Evolutionary conservation across 352 stramenopile species (phyloP).

Genomic region (Pythium graminicola): DNA sequence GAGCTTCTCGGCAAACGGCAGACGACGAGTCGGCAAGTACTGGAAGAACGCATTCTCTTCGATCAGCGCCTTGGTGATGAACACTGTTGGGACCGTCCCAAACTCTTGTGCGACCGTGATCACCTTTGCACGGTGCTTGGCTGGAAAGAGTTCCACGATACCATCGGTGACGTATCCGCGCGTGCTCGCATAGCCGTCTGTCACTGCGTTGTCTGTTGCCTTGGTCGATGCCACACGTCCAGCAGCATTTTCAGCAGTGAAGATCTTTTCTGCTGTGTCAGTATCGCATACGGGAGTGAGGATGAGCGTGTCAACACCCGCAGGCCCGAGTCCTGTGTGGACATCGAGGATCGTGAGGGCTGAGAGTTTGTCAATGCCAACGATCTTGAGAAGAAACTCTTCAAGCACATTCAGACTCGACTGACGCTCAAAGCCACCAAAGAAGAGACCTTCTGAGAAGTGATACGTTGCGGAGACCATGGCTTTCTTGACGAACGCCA

Average conservation of each 20-base stretch:
- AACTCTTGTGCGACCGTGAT: conserved; percentile 64
- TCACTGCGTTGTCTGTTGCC: conserved; percentile 29
- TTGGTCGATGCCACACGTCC: conserved; percentile 23
- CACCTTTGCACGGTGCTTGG: conserved; percentile 14
- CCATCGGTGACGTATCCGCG: conserved; percentile 41
- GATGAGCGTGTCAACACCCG: conserved; percentile 45
- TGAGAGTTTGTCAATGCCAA: conserved; percentile 33
- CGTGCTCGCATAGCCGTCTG: conserved; percentile 46
- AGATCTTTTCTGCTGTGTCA: conserved; percentile 5
- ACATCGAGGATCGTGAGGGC: conserved; percentile 85
- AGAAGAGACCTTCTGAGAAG: conserved; percentile 71
- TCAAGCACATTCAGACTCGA: conserved; percentile 56
- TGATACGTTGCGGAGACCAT: conserved; percentile 90
- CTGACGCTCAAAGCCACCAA: conserved; percentile 75
- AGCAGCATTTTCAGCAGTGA: conserved; percentile 15
- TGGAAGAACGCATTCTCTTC: conserved; percentile 68
- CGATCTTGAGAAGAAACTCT: conserved; percentile 50
- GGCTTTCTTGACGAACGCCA: conserved; percentile 65
- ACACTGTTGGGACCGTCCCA: conserved; percentile 52
- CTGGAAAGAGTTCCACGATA: conserved; percentile 26
- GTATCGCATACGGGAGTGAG: conserved; percentile 19
- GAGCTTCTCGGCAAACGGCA: conserved; percentile 56
- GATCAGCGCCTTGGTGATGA: conserved; percentile 51
- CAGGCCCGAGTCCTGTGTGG: conserved; percentile 87
- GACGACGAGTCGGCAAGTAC: conserved; percentile 30